Percentiles rank a stretch among this genome's conserved stretches.
Evolutionary conservation across 208 protist species (phyloP).

Genomic region (Leishmania martiniquensis): DNA sequence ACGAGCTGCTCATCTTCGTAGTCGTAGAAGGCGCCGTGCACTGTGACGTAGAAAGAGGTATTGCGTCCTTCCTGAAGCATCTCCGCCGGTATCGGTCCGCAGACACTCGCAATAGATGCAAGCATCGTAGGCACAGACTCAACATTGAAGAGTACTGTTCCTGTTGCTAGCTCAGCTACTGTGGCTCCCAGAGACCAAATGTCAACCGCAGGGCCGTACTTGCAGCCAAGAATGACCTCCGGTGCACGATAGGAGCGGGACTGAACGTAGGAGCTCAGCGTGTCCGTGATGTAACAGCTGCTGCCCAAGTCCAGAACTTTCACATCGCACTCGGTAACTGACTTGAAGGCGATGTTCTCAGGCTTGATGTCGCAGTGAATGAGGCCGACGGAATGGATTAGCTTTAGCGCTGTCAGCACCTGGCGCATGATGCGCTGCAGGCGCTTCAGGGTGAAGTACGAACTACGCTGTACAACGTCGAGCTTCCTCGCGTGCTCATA

Average conservation of each 20-base stretch:
- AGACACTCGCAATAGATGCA: constrained; percentile 67
- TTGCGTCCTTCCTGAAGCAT: constrained; percentile 91
- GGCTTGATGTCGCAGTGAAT: constrained; percentile 99
- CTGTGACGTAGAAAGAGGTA: constrained; percentile 91
- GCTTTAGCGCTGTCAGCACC: constrained; percentile 71
- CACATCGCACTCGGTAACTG: constrained; percentile 68
- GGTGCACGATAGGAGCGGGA: constrained; percentile 95
- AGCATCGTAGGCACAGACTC: constrained; percentile 68
- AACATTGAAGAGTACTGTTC: constrained; percentile 87
- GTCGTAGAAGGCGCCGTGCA: constrained; percentile 89
- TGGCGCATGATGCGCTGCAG: constrained; percentile 78
- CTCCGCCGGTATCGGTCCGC: constrained; percentile 69
- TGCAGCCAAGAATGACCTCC: constrained; percentile 87
- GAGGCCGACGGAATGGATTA: constrained; percentile 82
- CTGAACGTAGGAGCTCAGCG: constrained; percentile 90
- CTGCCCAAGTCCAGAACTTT: constrained; percentile 93
- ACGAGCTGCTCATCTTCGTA: constrained; percentile 61
- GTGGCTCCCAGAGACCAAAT: constrained; percentile 94
- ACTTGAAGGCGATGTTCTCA: constrained; percentile 94
- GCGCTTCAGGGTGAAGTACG: constrained; percentile 87
- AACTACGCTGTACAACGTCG: constrained; percentile 48
- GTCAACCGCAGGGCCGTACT: constrained; percentile 87
- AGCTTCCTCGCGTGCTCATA: constrained; percentile 92
- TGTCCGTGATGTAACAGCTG: constrained; percentile 74
- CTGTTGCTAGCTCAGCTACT: constrained; percentile 95